phyloP scores from a whole-genome alignment of 192 early-diverging fungal genomes.

The Coemansia sp. region DNA sequence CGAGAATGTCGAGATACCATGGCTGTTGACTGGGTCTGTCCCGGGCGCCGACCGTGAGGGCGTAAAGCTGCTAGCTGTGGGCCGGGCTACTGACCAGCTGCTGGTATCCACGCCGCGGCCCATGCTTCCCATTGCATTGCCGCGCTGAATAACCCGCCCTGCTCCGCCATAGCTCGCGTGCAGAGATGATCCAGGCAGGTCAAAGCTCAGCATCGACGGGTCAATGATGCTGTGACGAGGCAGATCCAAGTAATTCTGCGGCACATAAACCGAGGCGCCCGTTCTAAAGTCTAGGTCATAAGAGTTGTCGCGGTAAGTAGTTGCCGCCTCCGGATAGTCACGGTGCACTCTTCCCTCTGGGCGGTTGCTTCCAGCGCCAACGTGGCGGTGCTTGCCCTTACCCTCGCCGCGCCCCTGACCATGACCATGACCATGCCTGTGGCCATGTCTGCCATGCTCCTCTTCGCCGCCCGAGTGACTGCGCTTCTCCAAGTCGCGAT shows the following conservation, averaged over 20 bases:
- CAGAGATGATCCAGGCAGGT: constrained; percentile 23
- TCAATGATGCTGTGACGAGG: constrained; percentile 57
- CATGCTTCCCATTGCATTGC: not conserved
- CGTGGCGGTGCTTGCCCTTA: not conserved
- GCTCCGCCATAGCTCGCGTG: constrained; percentile 20
- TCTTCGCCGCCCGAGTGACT: constrained; percentile 9
- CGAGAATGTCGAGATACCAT: constrained; percentile 24
- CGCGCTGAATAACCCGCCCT: not conserved
- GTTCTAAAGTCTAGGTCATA: constrained; percentile 26
- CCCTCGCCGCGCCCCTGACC: constrained; percentile 2
- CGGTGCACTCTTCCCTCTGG: constrained; percentile 13
- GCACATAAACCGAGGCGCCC: constrained; percentile 19
- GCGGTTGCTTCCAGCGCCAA: constrained; percentile 2
- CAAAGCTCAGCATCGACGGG: constrained; percentile 52
- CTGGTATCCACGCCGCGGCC: constrained; percentile 1
- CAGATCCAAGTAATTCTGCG: constrained; percentile 44
- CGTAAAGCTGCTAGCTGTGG: constrained; percentile 24
- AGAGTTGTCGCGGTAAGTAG: constrained; percentile 16
- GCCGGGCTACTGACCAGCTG: constrained; percentile 47
- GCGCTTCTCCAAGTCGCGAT: constrained; percentile 12
- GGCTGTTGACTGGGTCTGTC: not conserved
- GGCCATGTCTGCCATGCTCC: not conserved
- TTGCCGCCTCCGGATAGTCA: constrained; percentile 18
- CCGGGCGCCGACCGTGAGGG: constrained; percentile 14
- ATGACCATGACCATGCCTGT: not conserved